Percentiles rank a stretch among this genome's conserved stretches.
Conservation (phyloP, 768 basidiomycete genomes). For the Suillus lakei region DNA sequence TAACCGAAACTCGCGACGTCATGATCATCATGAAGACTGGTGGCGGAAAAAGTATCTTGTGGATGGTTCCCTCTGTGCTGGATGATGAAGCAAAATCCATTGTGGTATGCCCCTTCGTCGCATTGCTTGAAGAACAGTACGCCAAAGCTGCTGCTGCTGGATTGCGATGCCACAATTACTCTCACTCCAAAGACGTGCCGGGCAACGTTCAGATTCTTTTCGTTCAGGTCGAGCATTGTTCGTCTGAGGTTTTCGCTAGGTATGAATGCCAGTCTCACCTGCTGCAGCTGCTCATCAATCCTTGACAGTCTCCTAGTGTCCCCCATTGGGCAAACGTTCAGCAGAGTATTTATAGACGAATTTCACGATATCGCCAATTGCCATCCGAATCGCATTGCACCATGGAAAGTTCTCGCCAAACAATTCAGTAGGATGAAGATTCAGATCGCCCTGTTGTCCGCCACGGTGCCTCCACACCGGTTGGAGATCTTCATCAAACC, state of each 20-base stretch:
- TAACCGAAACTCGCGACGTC: neutral
- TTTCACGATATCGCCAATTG: no score
- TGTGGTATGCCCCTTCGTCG: neutral
- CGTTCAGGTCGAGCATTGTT: neutral
- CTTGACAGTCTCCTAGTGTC: no score
- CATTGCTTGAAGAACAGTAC: neutral
- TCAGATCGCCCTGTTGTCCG: no score
- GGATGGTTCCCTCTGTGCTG: neutral
- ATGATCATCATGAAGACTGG: neutral
- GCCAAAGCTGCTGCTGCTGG: neutral
- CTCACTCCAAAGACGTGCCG: neutral
- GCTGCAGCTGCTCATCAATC: no score
- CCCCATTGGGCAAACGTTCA: no score
- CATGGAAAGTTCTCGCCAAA: no score
- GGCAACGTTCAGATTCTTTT: neutral
- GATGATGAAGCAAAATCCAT: neutral
- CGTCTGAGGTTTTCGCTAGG: neutral
- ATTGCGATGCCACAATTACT: constrained; percentile 1
- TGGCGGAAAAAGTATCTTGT: neutral
- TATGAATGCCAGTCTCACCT: neutral
- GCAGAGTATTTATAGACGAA: no score
- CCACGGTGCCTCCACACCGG: no score
- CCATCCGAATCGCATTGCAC: no score
- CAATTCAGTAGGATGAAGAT: no score
- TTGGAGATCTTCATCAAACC: no score